Base-by-base conservation (phyloP, 805 yeast genomes). In the Brettanomyces bruxellensis region DNA sequence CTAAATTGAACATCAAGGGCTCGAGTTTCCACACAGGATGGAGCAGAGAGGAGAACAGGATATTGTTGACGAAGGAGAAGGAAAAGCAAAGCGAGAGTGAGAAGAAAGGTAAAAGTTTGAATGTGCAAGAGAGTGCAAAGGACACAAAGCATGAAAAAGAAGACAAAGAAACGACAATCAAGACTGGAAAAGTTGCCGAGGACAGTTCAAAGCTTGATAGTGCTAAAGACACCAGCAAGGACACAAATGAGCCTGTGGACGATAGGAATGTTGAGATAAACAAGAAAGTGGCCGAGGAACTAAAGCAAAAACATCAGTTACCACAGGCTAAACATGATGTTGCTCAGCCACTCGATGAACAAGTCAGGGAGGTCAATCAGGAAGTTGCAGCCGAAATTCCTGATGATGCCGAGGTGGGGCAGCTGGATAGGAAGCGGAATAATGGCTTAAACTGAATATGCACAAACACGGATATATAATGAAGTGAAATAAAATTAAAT, bases 21-120 rank as follows among this genome's bases (percentile, higher is more conserved):
- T 69, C 75, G 8, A 54, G 60, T 46, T 78, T 81, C 57, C 68
- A 67, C 41, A 82, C 88, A 3, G 86, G 85, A 0, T 83, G 87
- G 86, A 55, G 57, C 37, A 71, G 82, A 51, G 47, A 35, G 23
- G 22, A 23, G 22, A 12, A 25, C 13, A 25, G 22, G 12, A 23
- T 18, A 12, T 18, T 13, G n/a, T 3, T n/a, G 34, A 13, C 18
- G 9, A 37, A 30, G 4, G 40, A 22, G 24, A 41, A 34, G 34
- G 32, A 38, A 28, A 34, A 37, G 34, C 8, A 24, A 12, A 25
- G n/a, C 11, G 28, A 36, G 37, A 38, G 14, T 22, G 22, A n/a
- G 38, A 38, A 38, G 24, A 32, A 46, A 22, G 34, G 5, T 24
- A 30, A 32, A 11, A 25, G 28, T 13, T 43, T 23, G 46, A 44